Evolutionary conservation across 495 filamentous ascomycete species (phyloP).

Genomic region (Saxophila tyrrhenica): DNA sequence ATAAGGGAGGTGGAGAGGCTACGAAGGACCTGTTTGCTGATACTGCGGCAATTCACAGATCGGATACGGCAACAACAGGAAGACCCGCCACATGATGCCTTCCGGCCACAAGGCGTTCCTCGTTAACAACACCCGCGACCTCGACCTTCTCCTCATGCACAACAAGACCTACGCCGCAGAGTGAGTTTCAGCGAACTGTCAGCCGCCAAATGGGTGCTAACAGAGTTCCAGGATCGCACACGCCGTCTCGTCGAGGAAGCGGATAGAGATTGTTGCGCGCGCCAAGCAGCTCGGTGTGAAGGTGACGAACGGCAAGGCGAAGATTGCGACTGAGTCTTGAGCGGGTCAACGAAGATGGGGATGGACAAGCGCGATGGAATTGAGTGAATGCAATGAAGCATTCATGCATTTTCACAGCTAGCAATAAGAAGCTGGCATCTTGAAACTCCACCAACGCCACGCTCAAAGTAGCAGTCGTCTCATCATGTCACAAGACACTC

Average conservation of each 20-base stretch:
- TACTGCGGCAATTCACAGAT: constrained; percentile 48
- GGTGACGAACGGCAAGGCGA: constrained; percentile 98
- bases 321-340: constrained; percentile 83
- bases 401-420: constrained; percentile 3
- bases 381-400: not conserved
- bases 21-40: no score
- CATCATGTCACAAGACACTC: not conserved
- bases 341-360: not conserved
- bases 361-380: not conserved
- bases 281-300: constrained; percentile 97
- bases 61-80: constrained; percentile 95
- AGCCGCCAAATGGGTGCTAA: not conserved
- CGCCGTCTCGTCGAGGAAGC: constrained; percentile 95
- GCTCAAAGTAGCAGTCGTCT: constrained; percentile 3
- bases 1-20: not conserved
- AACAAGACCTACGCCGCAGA: constrained; percentile 97
- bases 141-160: constrained; percentile 98
- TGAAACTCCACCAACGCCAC: constrained; percentile 17
- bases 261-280: constrained; percentile 88
- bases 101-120: constrained; percentile 99
- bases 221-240: constrained; percentile 65
- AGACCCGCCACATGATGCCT: constrained; percentile 96
- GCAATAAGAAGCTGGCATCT: not conserved
- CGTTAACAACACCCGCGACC: constrained; percentile 87
- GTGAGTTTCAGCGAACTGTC: constrained; percentile 45